These are phyloP conservation scores for Colletotrichum tropicale DNA, from an alignment of 2,329 filamentous ascomycete genomes.

Conservation along the genomic window DNA sequence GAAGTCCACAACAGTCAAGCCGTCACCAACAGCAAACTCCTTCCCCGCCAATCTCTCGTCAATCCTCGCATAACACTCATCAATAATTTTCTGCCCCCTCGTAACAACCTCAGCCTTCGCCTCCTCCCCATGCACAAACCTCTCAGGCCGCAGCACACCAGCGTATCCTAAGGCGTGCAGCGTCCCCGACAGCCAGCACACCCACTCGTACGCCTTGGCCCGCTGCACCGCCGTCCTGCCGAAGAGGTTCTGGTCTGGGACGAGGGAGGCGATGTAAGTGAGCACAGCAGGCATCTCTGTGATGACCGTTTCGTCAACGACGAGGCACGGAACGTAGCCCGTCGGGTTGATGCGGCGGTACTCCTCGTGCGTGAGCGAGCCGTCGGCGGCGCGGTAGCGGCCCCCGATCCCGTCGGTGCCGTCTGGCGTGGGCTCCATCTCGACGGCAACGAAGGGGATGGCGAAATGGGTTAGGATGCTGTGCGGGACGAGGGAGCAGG, in stretches of 20 bases:
- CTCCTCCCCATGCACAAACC: constrained; percentile 28
- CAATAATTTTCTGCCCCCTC: constrained; percentile 17
- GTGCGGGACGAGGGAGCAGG: constrained; percentile 33
- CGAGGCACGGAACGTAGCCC: constrained; percentile 34
- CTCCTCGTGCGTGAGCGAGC: constrained; percentile 30
- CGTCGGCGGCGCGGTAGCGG: constrained; percentile 29
- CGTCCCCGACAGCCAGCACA: constrained; percentile 34
- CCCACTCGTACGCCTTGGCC: constrained; percentile 34
- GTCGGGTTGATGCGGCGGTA: constrained; percentile 33
- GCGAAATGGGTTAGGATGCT: constrained; percentile 32
- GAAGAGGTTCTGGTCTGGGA: constrained; percentile 22
- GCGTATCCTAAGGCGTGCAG: constrained; percentile 33
- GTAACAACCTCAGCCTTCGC: constrained; percentile 16
- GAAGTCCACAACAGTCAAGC: neutral
- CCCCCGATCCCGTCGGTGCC: neutral
- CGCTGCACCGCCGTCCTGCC: constrained; percentile 23
- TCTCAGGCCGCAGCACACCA: constrained; percentile 25
- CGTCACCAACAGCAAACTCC: neutral
- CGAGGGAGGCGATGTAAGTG: constrained; percentile 31
- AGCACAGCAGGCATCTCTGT: constrained; percentile 30
- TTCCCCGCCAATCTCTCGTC: neutral
- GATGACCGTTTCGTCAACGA: constrained; percentile 18
- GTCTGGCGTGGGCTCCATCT: constrained; percentile 15
- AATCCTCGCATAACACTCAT: constrained; percentile 21
- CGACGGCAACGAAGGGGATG: constrained; percentile 27